Base-by-base conservation (phyloP, 1,139 yeast genomes). In the Saccharomyces pastorianus region DNA sequence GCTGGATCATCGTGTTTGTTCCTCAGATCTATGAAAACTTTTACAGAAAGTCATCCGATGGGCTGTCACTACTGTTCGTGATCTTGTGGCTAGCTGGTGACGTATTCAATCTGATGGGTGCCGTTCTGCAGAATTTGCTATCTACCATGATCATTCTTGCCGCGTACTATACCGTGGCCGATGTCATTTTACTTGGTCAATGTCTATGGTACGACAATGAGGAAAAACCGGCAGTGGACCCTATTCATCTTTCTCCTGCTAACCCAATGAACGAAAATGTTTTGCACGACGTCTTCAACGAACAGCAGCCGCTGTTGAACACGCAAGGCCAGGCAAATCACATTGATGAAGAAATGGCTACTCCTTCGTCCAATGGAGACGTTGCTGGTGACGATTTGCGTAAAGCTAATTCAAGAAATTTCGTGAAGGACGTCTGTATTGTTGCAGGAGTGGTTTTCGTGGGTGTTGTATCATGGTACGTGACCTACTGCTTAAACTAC, bases 11-110 rank as follows among this genome's bases (percentile, higher is more conserved):
- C 53, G 98, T 93, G 26, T 93, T 93, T 75, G 95, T 96, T 44
- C 99, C 99, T n/a, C 99, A 93, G 68, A 85, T 93, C 48, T 91
- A 89, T 70, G 97, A 93, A 68, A 91, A 91, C 67, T 90, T 88
- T 68, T 78, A 79, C 58, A 76, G 97, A 66, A 84, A 87, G 68
- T 83, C 90, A 34, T 82, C 95, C 2, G 96, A 90, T 57, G 97
- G 98, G 0, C 76, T 91, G 34, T 88, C 96, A 5, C 71, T 90
- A 44, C 73, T 85, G 60, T 91, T 91, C 69, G 88, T 91, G 31
- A 79, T 88, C 3, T 76, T 91, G 46, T 91, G 98, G 98, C 76
- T 82, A 53, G 83, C 83, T 0, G 98, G 98, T 47, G 98, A 91
- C 70, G 81, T 91, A 0, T 90, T 91, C 73, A 91, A 91, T 65